phyloP scores from a whole-genome alignment of 1,284 basidiomycete genomes.

The Leccinum pachyderme region DNA sequence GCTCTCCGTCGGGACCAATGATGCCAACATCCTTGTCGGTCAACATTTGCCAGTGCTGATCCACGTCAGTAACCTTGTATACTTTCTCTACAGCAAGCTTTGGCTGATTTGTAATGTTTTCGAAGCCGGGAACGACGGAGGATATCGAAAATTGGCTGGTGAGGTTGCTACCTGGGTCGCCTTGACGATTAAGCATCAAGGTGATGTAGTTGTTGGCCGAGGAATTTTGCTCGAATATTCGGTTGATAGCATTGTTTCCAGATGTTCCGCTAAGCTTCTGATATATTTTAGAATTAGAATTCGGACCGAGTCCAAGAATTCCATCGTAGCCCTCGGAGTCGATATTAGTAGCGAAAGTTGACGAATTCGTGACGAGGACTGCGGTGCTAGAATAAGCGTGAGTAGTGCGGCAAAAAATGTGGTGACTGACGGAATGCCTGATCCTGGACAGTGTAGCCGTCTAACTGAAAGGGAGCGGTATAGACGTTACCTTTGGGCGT shows the following conservation, averaged over 20 bases:
- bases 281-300: conserved; percentile 63
- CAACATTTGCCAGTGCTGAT: conserved; percentile 77
- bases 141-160: conserved; percentile 49
- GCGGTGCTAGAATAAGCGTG: conserved; percentile 3
- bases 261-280: conserved; percentile 49
- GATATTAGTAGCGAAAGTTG: conserved; percentile 64
- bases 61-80: conserved; percentile 38
- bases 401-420: conserved; percentile 1
- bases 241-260: conserved; percentile 57
- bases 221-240: conserved; percentile 58
- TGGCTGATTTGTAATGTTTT: conserved; percentile 59
- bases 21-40: conserved; percentile 61
- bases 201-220: conserved; percentile 63
- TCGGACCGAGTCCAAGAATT: conserved; percentile 72
- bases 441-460: conserved; percentile 53
- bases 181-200: conserved; percentile 60
- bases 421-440: conserved; percentile 68
- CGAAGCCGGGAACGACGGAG: conserved; percentile 52
- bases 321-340: conserved; percentile 63
- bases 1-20: conserved; percentile 68
- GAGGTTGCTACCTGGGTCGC: conserved; percentile 53
- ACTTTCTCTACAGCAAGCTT: conserved; percentile 65
- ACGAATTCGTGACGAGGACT: conserved; percentile 67
- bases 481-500: conserved; percentile 55
- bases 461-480: conserved; percentile 55